Conservation (phyloP, 2,329 filamentous ascomycete genomes). For the Hypomyces rosellus region DNA sequence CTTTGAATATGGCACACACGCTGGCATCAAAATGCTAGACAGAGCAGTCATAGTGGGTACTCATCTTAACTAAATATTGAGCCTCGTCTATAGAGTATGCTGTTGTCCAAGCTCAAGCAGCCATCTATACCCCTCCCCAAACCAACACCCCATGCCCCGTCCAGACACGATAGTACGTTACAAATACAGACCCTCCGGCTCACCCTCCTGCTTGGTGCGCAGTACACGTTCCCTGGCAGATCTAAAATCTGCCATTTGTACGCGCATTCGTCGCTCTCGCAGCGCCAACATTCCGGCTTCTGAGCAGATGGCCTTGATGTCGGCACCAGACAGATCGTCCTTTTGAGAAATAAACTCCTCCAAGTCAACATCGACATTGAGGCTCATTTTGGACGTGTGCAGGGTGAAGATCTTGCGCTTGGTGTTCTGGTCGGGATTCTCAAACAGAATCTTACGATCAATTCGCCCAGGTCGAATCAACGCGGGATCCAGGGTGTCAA, state of each 20-base stretch:
- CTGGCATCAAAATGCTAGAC: no score
- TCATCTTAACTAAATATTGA: background rate
- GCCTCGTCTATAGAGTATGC: background rate
- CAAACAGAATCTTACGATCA: slow-evolving; percentile 87
- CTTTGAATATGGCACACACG: background rate
- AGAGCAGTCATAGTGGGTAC: background rate
- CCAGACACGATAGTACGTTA: slow-evolving; percentile 43
- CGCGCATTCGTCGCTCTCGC: slow-evolving; percentile 91
- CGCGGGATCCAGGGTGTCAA: slow-evolving; percentile 92
- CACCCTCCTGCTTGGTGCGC: slow-evolving; percentile 97
- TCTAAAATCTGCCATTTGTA: slow-evolving; percentile 98
- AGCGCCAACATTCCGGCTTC: slow-evolving; percentile 93
- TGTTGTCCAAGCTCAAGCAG: background rate
- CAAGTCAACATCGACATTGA: slow-evolving; percentile 93
- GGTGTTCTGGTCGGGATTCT: slow-evolving; percentile 73
- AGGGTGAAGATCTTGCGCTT: slow-evolving; percentile 97
- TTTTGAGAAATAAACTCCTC: slow-evolving; percentile 99
- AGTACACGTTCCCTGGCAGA: slow-evolving; percentile 87
- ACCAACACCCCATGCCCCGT: background rate
- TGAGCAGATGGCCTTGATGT: slow-evolving; percentile 98
- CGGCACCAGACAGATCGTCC: slow-evolving; percentile 92
- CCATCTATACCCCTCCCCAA: slow-evolving; percentile 1
- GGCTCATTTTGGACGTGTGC: slow-evolving; percentile 97
- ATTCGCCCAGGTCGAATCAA: slow-evolving; percentile 96
- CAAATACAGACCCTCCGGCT: slow-evolving; percentile 97